Evolutionary conservation across 768 basidiomycete species (phyloP).

Genomic region (Agrocybe praecox): DNA sequence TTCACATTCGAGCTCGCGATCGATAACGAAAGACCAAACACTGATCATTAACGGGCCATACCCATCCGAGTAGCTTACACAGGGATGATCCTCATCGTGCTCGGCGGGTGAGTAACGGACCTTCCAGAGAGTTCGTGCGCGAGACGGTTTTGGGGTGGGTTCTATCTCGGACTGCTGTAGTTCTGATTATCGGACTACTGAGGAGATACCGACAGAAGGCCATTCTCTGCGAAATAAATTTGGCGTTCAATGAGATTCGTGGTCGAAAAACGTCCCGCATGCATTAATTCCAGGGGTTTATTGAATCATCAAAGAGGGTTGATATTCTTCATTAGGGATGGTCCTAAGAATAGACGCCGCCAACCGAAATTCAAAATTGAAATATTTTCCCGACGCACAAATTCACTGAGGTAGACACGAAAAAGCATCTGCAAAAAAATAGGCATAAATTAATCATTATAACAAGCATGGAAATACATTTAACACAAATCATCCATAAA

Average conservation of each 20-base stretch:
- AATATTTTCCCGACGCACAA: too few species aligned
- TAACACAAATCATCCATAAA: neutral
- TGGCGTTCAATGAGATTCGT: conserved; percentile 9
- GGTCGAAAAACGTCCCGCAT: conserved; percentile 9
- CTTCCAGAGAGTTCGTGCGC: neutral
- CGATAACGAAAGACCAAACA: conserved; percentile 20
- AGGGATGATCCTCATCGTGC: neutral
- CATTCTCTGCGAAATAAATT: conserved; percentile 5
- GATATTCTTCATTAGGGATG: too few species aligned
- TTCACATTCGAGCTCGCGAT: conserved; percentile 43
- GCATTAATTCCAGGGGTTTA: conserved; percentile 11
- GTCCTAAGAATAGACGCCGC: too few species aligned
- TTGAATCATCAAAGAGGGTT: too few species aligned
- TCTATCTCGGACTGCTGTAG: neutral
- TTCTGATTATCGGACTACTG: neutral
- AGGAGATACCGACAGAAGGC: conserved; percentile 1
- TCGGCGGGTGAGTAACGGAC: neutral
- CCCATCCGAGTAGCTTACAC: conserved; percentile 35
- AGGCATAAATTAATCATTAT: neutral
- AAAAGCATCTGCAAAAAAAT: neutral
- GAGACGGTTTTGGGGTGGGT: neutral
- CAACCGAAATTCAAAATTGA: too few species aligned
- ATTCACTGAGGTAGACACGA: too few species aligned
- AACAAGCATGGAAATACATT: neutral
- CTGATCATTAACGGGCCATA: conserved; percentile 35